These are phyloP conservation scores for Letharia lupina DNA, from an alignment of 495 filamentous ascomycete genomes.

Conservation along the genomic window DNA sequence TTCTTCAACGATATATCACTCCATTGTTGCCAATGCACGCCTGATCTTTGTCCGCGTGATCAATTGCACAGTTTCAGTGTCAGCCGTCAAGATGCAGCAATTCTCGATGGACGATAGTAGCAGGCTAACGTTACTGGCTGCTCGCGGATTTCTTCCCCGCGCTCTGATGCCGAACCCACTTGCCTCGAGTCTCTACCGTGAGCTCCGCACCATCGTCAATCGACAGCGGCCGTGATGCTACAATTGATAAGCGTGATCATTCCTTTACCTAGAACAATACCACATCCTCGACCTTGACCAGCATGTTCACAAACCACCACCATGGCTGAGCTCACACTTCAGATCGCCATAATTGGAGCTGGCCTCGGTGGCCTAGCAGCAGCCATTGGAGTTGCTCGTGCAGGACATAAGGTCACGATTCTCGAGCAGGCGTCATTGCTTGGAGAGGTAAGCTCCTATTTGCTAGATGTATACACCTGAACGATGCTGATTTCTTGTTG, in stretches of 20 bases:
- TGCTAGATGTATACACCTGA: background rate
- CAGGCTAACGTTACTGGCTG: slow-evolving; percentile 1
- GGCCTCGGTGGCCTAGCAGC: slow-evolving; percentile 45
- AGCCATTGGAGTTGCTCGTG: slow-evolving; percentile 38
- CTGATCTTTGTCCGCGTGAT: background rate
- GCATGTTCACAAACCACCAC: background rate
- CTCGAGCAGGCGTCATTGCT: slow-evolving; percentile 40
- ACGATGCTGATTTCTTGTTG: slow-evolving; percentile 3
- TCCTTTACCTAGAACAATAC: background rate
- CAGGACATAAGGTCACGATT: slow-evolving; percentile 41
- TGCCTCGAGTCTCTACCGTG: slow-evolving; percentile 15
- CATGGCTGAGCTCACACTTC: slow-evolving; percentile 21
- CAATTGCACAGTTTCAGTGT: background rate
- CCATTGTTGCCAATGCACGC: background rate
- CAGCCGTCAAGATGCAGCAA: background rate
- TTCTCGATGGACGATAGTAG: background rate
- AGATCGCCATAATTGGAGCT: slow-evolving; percentile 42
- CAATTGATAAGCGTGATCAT: background rate
- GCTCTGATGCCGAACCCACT: slow-evolving; percentile 15
- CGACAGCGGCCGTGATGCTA: slow-evolving; percentile 1
- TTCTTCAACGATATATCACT: background rate
- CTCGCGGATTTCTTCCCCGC: slow-evolving; percentile 3
- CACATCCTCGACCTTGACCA: background rate
- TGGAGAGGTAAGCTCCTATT: slow-evolving; percentile 35
- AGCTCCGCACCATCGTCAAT: slow-evolving; percentile 15